A percentile compares a stretch with the other conserved stretches of the same genome.
These are phyloP conservation scores for Hansenula anomala DNA, from an alignment of 1,139 yeast genomes.

Conservation along the genomic window DNA sequence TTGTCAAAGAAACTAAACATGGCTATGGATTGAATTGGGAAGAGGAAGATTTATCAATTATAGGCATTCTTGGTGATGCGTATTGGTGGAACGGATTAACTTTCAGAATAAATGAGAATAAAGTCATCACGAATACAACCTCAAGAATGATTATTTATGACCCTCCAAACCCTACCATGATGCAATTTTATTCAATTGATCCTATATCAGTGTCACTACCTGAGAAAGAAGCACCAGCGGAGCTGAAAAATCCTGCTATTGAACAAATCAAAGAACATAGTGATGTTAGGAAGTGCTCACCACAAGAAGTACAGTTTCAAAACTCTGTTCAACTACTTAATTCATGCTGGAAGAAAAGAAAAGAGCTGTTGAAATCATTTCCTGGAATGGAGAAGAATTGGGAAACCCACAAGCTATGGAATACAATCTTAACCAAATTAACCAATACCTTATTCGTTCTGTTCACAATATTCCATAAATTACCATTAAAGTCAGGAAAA, in stretches of 20 bases:
- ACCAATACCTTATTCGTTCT: background rate
- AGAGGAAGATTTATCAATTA: background rate
- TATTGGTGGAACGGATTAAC: conserved; percentile 3
- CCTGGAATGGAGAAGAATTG: conserved; percentile 14
- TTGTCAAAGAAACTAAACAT: background rate
- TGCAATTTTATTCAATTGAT: conserved; percentile 75
- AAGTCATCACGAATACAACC: conserved; percentile 1
- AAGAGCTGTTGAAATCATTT: conserved; percentile 6
- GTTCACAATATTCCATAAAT: background rate
- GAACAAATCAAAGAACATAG: conserved; percentile 25
- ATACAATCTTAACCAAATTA: background rate
- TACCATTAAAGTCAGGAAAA: conserved; percentile 9
- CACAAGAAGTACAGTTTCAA: conserved; percentile 13
- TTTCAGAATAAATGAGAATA: conserved; percentile 1
- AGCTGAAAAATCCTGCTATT: conserved; percentile 26
- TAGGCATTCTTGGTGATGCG: background rate
- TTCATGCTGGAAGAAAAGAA: conserved; percentile 16
- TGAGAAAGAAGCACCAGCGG: conserved; percentile 23
- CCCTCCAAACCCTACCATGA: conserved; percentile 67
- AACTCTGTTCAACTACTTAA: conserved; percentile 21
- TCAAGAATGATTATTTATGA: conserved; percentile 52
- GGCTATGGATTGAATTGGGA: background rate
- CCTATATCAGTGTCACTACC: conserved; percentile 69
- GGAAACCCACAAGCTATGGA: conserved; percentile 4
- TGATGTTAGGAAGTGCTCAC: conserved; percentile 6